These are phyloP conservation scores for Periconia macrospinosa DNA, from an alignment of 2,329 filamentous ascomycete genomes.

Conservation along the genomic window DNA sequence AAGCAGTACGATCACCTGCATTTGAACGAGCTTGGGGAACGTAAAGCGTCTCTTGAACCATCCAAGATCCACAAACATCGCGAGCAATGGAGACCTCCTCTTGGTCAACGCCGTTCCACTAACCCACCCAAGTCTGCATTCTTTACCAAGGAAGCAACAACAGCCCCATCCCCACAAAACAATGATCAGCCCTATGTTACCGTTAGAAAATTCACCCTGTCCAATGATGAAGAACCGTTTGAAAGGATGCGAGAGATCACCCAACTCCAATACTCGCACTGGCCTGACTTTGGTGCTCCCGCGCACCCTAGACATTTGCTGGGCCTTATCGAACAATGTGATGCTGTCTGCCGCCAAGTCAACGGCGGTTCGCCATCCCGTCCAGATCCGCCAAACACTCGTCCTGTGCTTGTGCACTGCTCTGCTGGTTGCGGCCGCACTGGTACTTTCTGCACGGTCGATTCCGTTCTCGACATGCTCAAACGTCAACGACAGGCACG, in stretches of 20 bases:
- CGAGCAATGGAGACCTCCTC: slow-evolving; percentile 36
- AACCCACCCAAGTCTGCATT: slow-evolving; percentile 33
- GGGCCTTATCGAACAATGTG: slow-evolving; percentile 85
- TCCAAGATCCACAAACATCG: slow-evolving; percentile 53
- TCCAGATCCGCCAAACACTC: slow-evolving; percentile 53
- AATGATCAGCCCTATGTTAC: slow-evolving; percentile 74
- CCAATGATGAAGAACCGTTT: slow-evolving; percentile 76
- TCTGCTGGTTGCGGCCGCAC: slow-evolving; percentile 95
- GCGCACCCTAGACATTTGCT: slow-evolving; percentile 86
- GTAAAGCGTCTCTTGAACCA: slow-evolving; percentile 74
- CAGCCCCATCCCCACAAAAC: slow-evolving; percentile 28
- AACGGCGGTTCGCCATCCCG: slow-evolving; percentile 57
- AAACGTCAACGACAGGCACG: slow-evolving; percentile 70
- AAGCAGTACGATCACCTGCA: slow-evolving; percentile 77
- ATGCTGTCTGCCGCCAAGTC: slow-evolving; percentile 63
- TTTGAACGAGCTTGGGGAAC: slow-evolving; percentile 78
- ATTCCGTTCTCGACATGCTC: slow-evolving; percentile 93
- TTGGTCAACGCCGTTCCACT: slow-evolving; percentile 40
- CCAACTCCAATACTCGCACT: slow-evolving; percentile 91
- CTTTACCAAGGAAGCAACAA: slow-evolving; percentile 26
- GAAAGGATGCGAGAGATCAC: slow-evolving; percentile 88
- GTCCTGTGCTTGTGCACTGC: slow-evolving; percentile 90
- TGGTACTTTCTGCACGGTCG: slow-evolving; percentile 94
- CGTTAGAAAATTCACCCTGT: slow-evolving; percentile 83
- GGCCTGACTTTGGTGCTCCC: slow-evolving; percentile 95